These are phyloP conservation scores for Pulveroboletus sp. DNA, from an alignment of 768 basidiomycete species.

Conservation along the genomic window DNA sequence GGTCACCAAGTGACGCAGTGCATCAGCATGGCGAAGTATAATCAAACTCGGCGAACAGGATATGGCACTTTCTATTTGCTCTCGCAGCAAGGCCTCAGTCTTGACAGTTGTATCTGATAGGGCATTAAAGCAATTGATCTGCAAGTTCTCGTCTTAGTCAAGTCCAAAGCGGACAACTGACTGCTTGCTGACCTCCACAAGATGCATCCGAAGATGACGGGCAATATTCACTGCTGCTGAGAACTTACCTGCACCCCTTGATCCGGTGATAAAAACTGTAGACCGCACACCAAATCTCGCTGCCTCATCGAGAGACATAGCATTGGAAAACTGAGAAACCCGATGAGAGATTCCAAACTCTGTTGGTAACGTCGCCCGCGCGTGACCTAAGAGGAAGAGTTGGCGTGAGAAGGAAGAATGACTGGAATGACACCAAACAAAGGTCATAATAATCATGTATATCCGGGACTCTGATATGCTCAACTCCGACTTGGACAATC, in stretches of 20 bases:
- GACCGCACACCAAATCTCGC: slow-evolving; percentile 59
- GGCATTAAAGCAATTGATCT: slow-evolving; percentile 87
- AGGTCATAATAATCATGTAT: slow-evolving; percentile 44
- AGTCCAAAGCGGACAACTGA: neutral
- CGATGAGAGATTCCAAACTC: slow-evolving; percentile 37
- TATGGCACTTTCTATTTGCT: slow-evolving; percentile 71
- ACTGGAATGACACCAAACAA: slow-evolving; percentile 36
- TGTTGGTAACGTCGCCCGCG: neutral
- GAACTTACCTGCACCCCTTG: slow-evolving; percentile 78
- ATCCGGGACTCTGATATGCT: slow-evolving; percentile 59
- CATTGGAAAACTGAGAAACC: slow-evolving; percentile 54
- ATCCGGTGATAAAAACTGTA: slow-evolving; percentile 73
- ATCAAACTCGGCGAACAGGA: slow-evolving; percentile 82
- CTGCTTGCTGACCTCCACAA: slow-evolving; percentile 56
- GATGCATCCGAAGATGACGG: slow-evolving; percentile 64
- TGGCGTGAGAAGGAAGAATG: neutral
- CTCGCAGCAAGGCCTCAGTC: slow-evolving; percentile 67
- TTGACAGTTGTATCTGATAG: slow-evolving; percentile 72
- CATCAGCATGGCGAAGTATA: slow-evolving; percentile 76
- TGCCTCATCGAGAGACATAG: slow-evolving; percentile 53
- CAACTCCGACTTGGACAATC: slow-evolving; percentile 75
- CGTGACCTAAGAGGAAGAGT: slow-evolving; percentile 21
- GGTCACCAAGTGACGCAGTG: slow-evolving; percentile 60
- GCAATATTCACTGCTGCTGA: slow-evolving; percentile 55
- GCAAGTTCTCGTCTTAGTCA: neutral